Base-by-base conservation (phyloP, 345 rosid genomes). In the Erucastrum elatum region DNA sequence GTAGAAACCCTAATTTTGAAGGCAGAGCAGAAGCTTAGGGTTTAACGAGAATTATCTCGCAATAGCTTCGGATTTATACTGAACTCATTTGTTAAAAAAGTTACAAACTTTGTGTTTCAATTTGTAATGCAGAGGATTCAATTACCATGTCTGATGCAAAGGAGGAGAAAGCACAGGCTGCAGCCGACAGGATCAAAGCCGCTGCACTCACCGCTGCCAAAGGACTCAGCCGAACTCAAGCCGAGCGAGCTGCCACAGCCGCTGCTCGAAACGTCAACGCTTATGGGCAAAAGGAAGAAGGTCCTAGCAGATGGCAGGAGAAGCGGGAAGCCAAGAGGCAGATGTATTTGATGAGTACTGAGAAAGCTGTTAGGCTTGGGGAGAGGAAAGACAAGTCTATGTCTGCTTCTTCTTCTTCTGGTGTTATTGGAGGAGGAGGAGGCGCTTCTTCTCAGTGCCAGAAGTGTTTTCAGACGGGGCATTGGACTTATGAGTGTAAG, bases 241-340 rank as follows among this genome's bases (percentile, higher is more conserved):
- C 99, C 2, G 99, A 95, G 71, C 78, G 98, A 59, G 99, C 98
- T 0, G 99, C 99, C 0, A 56, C 97, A 17, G 99, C 99, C 1
- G 99, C 99, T 0, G 93, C 96, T 0, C 85, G 98, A 3, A 95
- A 95, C 81, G 99, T 95, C 11, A 95, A 95, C 79, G 98, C 98
- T 2, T 93, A 95, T 55, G 99, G 99, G 31, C 98, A 95, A 72
- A 95, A 95, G 86, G 99, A 95, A 85, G 99, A 95, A 87, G 99
- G 99, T 71, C 99, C 98, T 0, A 95, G 99, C 78, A 77, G 99
- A 81, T 93, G 97, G 99, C 99, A 95, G 82, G 99, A 95, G 89
- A 95, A 95, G 71, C 84, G 99, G 72, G 99, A 95, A 84, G 93
- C 92, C 0, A 95, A 90, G 85, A 82, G 98, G 84, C 99, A 95